phyloP scores from a whole-genome alignment of 2,329 filamentous ascomycete species.

The Arthrobotrys sphaeroides region DNA sequence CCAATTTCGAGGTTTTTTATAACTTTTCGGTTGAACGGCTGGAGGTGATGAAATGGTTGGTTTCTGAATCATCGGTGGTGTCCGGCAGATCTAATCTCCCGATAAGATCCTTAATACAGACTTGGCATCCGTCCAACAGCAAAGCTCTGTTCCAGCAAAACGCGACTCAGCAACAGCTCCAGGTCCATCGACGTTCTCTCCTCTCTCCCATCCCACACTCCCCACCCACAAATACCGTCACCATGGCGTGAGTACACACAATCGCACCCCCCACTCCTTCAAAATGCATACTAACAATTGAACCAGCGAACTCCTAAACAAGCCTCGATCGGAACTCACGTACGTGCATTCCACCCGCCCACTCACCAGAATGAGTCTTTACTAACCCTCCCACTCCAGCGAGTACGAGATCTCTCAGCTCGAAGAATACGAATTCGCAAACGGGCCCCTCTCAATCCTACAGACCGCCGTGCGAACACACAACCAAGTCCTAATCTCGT shows the following conservation, averaged over 20 bases:
- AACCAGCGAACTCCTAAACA: constrained; percentile 82
- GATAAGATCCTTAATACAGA: constrained; percentile 40
- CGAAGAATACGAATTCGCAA: constrained; percentile 77
- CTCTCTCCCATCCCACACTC: not conserved
- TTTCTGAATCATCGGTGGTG: too few relatives aligned
- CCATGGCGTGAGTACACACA: constrained; percentile 47
- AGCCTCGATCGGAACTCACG: constrained; percentile 91
- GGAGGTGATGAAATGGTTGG: too few relatives aligned
- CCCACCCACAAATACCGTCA: not conserved
- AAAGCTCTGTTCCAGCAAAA: constrained; percentile 47
- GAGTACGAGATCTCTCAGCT: constrained; percentile 88
- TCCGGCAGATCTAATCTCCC: constrained; percentile 11
- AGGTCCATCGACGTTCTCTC: not conserved
- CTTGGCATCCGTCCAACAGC: constrained; percentile 34
- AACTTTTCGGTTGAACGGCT: too few relatives aligned
- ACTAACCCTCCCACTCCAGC: constrained; percentile 63
- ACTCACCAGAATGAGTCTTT: not conserved
- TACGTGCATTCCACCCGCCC: constrained; percentile 65
- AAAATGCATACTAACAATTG: constrained; percentile 16
- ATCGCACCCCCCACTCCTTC: not conserved
- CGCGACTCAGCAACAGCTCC: constrained; percentile 46
- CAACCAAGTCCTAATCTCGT: constrained; percentile 94
- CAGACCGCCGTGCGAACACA: constrained; percentile 95
- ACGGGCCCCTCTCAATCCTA: constrained; percentile 87
- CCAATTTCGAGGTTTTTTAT: too few relatives aligned